Percentiles rank a stretch among this genome's conserved stretches.
phyloP scores from a whole-genome alignment of 257 asterid species.

The Solanum virginianum region DNA sequence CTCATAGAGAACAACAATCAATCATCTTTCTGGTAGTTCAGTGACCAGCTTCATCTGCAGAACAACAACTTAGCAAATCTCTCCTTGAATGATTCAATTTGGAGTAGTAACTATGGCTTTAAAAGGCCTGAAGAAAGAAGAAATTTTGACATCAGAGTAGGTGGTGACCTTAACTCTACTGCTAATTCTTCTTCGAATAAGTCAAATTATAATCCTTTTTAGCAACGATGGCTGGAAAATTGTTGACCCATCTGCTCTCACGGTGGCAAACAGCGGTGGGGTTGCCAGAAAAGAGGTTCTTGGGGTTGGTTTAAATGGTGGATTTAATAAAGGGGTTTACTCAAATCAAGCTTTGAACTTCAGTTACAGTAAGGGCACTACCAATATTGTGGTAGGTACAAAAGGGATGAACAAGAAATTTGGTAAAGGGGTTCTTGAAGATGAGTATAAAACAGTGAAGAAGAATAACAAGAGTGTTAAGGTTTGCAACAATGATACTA shows the following conservation, averaged over 20 bases:
- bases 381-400: background rate
- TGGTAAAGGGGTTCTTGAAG: conserved; percentile 25
- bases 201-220: conserved; percentile 25
- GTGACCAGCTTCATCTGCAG: too few relatives aligned
- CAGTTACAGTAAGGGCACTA: conserved; percentile 20
- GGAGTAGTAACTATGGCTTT: too few relatives aligned
- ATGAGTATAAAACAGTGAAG: conserved; percentile 44
- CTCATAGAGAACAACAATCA: too few relatives aligned
- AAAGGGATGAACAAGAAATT: conserved; percentile 26
- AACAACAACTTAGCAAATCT: too few relatives aligned
- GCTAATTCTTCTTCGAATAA: background rate
- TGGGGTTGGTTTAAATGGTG: conserved; percentile 69
- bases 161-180: conserved; percentile 20
- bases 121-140: too few relatives aligned
- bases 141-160: too few relatives aligned
- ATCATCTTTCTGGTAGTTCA: too few relatives aligned
- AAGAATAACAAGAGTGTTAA: conserved; percentile 38
- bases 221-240: conserved; percentile 42
- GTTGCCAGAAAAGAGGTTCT: background rate
- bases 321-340: conserved; percentile 77
- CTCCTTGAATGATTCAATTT: too few relatives aligned
- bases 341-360: conserved; percentile 31
- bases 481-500: conserved; percentile 26
- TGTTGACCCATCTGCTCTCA: conserved; percentile 5
- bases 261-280: conserved; percentile 11